Evolutionary conservation across 257 asterid species (phyloP).

Genomic region (Capsicum baccatum): DNA sequence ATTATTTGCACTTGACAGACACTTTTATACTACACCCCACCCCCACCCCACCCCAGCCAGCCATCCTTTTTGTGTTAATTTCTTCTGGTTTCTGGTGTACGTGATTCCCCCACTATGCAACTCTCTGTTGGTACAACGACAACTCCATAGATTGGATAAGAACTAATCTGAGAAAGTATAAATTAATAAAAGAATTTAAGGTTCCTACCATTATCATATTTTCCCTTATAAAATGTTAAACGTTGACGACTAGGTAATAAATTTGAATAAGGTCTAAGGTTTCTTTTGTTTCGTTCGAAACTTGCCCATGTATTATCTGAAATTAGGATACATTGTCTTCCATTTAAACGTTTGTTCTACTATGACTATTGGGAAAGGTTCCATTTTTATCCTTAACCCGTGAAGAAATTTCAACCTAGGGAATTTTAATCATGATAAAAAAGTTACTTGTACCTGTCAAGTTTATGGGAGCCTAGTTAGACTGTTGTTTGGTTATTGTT

Average conservation of each 20-base stretch:
- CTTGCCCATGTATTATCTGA: no score
- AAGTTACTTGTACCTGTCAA: no score
- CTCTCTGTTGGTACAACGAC: constrained; percentile 32
- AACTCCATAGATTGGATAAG: constrained; percentile 46
- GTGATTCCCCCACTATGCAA: constrained; percentile 53
- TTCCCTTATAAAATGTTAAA: not conserved
- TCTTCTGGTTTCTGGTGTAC: constrained; percentile 36
- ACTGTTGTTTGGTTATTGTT: no score
- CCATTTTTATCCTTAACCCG: no score
- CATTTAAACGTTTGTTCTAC: no score
- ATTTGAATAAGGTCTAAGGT: not conserved
- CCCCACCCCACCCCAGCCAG: constrained; percentile 17
- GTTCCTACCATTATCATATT: constrained; percentile 28
- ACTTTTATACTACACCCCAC: not conserved
- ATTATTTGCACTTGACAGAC: constrained; percentile 15
- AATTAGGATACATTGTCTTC: no score
- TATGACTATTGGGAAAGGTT: no score
- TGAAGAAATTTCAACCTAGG: no score
- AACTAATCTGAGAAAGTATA: constrained; percentile 32
- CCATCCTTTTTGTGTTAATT: constrained; percentile 24
- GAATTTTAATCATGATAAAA: no score
- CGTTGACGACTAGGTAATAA: not conserved
- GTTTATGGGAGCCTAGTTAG: no score
- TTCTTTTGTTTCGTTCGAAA: not conserved
- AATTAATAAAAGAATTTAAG: constrained; percentile 25